Percentiles rank a stretch among this genome's conserved stretches.
These are phyloP conservation scores for Alloascoidea hylecoeti DNA, from an alignment of 805 yeast genomes.

Conservation along the genomic window DNA sequence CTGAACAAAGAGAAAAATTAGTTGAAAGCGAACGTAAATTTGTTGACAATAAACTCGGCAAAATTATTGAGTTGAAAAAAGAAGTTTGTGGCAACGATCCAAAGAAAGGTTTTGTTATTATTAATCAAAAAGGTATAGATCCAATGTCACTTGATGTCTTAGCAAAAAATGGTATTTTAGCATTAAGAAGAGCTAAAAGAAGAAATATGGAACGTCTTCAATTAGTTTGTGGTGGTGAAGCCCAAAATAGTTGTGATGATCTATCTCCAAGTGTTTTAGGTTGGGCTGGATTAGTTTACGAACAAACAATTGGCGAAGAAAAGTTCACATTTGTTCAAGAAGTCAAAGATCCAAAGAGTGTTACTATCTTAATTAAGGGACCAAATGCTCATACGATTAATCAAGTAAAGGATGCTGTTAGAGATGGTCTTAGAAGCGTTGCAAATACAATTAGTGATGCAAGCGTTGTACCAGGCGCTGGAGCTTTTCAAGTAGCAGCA, in stretches of 20 bases:
- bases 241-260: slow-evolving; percentile 95
- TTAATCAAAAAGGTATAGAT: slow-evolving; percentile 97
- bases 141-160: slow-evolving; percentile 93
- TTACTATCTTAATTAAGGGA: slow-evolving; percentile 86
- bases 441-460: slow-evolving; percentile 81
- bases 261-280: slow-evolving; percentile 71
- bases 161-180: slow-evolving; percentile 86
- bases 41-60: slow-evolving; percentile 84
- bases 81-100: slow-evolving; percentile 72
- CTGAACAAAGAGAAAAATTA: slow-evolving; percentile 91
- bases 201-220: slow-evolving; percentile 98
- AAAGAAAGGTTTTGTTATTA: slow-evolving; percentile 74
- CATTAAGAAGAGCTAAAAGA: slow-evolving; percentile 95
- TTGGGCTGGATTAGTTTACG: slow-evolving; percentile 79
- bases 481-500: slow-evolving; percentile 84
- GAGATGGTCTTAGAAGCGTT: slow-evolving; percentile 94
- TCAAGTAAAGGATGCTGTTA: slow-evolving; percentile 92
- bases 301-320: slow-evolving; percentile 92
- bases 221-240: slow-evolving; percentile 92
- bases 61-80: slow-evolving; percentile 87
- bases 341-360: slow-evolving; percentile 72
- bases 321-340: slow-evolving; percentile 94
- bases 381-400: slow-evolving; percentile 79
- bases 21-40: slow-evolving; percentile 89
- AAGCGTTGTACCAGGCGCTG: slow-evolving; percentile 90